These are phyloP conservation scores for Hypoxylon sp. DNA, from an alignment of 2,329 filamentous ascomycete species.

Conservation along the genomic window DNA sequence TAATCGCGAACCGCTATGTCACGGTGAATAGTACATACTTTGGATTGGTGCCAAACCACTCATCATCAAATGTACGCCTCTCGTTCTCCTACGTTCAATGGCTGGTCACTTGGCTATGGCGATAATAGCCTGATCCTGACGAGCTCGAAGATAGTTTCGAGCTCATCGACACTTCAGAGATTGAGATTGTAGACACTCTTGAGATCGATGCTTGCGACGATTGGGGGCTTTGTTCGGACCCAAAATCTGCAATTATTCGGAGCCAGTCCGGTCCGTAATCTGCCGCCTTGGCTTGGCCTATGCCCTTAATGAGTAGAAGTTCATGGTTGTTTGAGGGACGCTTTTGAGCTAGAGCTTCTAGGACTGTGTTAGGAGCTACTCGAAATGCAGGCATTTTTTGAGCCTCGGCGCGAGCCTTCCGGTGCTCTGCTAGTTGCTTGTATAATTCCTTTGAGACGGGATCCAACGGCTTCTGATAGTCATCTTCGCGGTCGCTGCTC, in stretches of 20 bases:
- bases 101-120: neutral
- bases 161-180: neutral
- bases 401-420: neutral
- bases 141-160: too few relatives aligned
- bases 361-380: slow-evolving; percentile 13
- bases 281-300: neutral
- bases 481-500: neutral
- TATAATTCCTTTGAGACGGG: slow-evolving; percentile 13
- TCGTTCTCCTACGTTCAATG: slow-evolving; percentile 5
- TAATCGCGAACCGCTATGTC: too few relatives aligned
- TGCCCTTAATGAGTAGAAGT: slow-evolving; percentile 16
- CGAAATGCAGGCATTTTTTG: neutral
- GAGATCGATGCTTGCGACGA: neutral
- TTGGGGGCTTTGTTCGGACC: slow-evolving; percentile 4
- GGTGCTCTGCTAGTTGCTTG: slow-evolving; percentile 14
- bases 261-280: slow-evolving; percentile 21
- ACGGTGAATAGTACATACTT: too few relatives aligned
- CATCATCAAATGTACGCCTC: neutral
- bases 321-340: slow-evolving; percentile 16
- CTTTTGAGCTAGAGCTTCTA: slow-evolving; percentile 9
- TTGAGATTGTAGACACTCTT: neutral
- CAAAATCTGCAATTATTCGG: slow-evolving; percentile 22
- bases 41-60: too few relatives aligned
- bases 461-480: neutral
- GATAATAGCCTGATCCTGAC: neutral